Conservation (phyloP, 176 grass and related monocot species). For the maize (Zea mays) region DNA sequence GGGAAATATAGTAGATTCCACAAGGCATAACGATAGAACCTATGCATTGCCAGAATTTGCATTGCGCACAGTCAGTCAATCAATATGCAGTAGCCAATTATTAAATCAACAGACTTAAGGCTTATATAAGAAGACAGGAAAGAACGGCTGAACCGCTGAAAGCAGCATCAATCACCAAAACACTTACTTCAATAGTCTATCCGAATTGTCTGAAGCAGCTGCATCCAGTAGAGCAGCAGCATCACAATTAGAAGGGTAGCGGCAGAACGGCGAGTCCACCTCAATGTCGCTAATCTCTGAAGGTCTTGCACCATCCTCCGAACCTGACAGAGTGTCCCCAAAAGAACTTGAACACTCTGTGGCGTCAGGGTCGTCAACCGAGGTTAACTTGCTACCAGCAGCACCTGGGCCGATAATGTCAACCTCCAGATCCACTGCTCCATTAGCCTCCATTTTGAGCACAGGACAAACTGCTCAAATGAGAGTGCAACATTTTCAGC, state of each 20-base stretch:
- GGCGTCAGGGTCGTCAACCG: slow-evolving; percentile 59
- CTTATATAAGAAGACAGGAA: slow-evolving; percentile 7
- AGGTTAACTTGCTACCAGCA: slow-evolving; percentile 34
- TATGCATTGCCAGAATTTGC: slow-evolving; percentile 8
- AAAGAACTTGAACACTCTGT: slow-evolving; percentile 94
- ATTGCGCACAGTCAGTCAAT: not conserved
- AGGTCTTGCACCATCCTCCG: slow-evolving; percentile 58
- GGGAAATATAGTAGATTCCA: not conserved
- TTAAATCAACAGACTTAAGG: not conserved
- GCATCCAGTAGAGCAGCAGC: slow-evolving; percentile 57
- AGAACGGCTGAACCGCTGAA: not conserved
- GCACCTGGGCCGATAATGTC: slow-evolving; percentile 37
- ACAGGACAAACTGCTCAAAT: slow-evolving; percentile 11
- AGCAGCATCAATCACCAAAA: not conserved
- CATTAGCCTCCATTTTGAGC: slow-evolving; percentile 37
- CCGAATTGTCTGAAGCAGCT: slow-evolving; percentile 49
- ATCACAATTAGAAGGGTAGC: slow-evolving; percentile 50
- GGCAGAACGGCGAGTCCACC: slow-evolving; percentile 77
- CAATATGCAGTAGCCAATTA: not conserved
- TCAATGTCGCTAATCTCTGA: slow-evolving; percentile 74
- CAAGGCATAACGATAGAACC: not conserved
- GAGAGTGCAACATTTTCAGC: not conserved
- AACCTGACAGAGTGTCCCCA: slow-evolving; percentile 75
- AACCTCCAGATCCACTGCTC: slow-evolving; percentile 44
- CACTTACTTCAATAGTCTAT: slow-evolving; percentile 75